These are phyloP conservation scores for Fusarium torreyae DNA, from an alignment of 2,329 filamentous ascomycete genomes.

Conservation along the genomic window DNA sequence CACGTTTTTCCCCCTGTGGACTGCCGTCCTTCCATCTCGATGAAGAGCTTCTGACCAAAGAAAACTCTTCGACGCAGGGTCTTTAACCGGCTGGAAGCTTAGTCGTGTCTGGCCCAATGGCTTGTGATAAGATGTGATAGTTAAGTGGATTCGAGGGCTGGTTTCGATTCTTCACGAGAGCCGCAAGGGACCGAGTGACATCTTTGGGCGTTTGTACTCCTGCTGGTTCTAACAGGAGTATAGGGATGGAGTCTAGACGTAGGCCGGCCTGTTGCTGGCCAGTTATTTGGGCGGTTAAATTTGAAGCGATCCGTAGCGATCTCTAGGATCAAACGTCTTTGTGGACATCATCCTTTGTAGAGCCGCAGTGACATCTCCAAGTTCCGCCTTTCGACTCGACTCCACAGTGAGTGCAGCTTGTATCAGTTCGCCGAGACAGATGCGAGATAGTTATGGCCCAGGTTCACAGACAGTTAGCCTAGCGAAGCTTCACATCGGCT, in stretches of 20 bases:
- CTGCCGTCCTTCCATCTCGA: not conserved
- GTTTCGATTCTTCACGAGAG: slow-evolving; percentile 6
- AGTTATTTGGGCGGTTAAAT: slow-evolving; percentile 11
- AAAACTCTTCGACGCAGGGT: slow-evolving; percentile 1
- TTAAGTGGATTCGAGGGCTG: slow-evolving; percentile 5
- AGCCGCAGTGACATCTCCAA: not conserved
- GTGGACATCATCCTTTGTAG: not conserved
- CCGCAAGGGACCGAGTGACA: slow-evolving; percentile 8
- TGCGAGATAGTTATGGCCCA: not conserved
- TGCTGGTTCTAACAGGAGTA: too few relatives aligned
- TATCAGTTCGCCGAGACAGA: slow-evolving; percentile 1
- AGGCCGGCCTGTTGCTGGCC: not conserved
- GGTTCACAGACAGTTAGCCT: too few relatives aligned
- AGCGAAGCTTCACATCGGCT: not conserved
- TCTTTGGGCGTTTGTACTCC: not conserved
- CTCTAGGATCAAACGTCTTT: not conserved
- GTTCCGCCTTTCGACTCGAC: not conserved
- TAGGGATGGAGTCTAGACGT: too few relatives aligned
- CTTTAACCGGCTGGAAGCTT: not conserved
- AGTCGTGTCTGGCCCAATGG: slow-evolving; percentile 8
- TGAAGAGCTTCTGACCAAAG: not conserved
- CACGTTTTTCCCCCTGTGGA: not conserved
- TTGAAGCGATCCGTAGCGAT: slow-evolving; percentile 17
- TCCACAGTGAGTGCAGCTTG: too few relatives aligned
- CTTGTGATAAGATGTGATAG: slow-evolving; percentile 6